Conservation (phyloP, 768 basidiomycete species). For the Rhodosporidiobolus odoratus region DNA sequence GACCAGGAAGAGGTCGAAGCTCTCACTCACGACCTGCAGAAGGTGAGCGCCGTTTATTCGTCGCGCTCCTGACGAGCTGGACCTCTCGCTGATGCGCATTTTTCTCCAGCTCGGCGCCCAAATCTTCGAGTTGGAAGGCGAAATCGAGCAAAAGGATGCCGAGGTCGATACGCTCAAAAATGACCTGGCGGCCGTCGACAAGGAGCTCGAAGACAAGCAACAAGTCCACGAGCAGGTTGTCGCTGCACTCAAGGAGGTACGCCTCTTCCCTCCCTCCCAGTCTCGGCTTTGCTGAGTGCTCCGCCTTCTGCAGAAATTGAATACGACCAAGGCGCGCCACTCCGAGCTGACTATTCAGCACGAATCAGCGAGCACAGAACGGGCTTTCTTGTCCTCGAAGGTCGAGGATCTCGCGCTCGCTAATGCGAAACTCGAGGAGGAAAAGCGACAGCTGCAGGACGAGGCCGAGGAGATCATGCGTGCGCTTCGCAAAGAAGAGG, state of each 20-base stretch:
- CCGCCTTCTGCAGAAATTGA: conserved; percentile 59
- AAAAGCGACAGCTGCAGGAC: conserved; percentile 49
- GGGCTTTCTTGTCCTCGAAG: conserved; percentile 61
- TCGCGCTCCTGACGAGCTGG: neutral
- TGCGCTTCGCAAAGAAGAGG: conserved; percentile 52
- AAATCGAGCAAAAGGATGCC: conserved; percentile 57
- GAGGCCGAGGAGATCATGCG: conserved; percentile 49
- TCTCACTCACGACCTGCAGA: conserved; percentile 41
- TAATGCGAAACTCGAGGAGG: conserved; percentile 60
- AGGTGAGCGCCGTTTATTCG: conserved; percentile 24
- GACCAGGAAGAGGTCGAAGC: conserved; percentile 48
- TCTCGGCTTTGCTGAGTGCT: no score
- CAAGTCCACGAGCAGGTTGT: conserved; percentile 67
- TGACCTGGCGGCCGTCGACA: conserved; percentile 51
- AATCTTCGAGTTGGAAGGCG: conserved; percentile 79
- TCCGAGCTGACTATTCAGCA: conserved; percentile 61
- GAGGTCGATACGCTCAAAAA: conserved; percentile 51
- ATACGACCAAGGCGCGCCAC: conserved; percentile 60
- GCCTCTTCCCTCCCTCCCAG: conserved; percentile 30
- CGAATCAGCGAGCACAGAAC: conserved; percentile 59
- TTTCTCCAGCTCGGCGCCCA: conserved; percentile 54
- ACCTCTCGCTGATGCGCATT: neutral
- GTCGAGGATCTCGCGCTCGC: conserved; percentile 67
- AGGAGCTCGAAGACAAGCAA: conserved; percentile 55
- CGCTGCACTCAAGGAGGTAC: conserved; percentile 72